A percentile compares a stretch with the other conserved stretches of the same genome.
phyloP scores from a whole-genome alignment of 352 stramenopile species.

The Phytophthora quininea region DNA sequence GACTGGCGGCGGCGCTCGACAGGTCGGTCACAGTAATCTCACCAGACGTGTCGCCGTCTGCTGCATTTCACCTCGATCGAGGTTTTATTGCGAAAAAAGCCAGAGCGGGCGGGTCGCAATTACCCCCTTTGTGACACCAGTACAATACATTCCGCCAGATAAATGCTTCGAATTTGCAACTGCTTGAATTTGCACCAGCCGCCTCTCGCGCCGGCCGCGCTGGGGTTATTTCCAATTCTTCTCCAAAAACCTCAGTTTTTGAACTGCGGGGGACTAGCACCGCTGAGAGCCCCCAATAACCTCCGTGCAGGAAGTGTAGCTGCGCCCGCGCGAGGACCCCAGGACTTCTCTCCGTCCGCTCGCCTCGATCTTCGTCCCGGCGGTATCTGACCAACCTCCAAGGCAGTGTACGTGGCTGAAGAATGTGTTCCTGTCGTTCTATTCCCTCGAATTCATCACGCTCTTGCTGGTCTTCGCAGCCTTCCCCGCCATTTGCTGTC shows the following conservation, averaged over 20 bases:
- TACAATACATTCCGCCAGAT: background rate
- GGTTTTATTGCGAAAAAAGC: slow-evolving; percentile 36
- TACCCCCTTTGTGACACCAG: slow-evolving; percentile 21
- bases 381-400: no score
- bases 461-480: slow-evolving; percentile 7
- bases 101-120: slow-evolving; percentile 23
- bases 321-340: no score
- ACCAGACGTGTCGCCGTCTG: slow-evolving; percentile 17
- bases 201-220: background rate
- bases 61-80: slow-evolving; percentile 13
- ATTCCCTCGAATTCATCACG: background rate
- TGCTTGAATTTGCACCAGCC: slow-evolving; percentile 3
- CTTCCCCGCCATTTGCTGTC: slow-evolving; percentile 18
- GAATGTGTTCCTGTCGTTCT: background rate
- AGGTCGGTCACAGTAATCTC: slow-evolving; percentile 17
- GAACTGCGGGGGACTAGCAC: slow-evolving; percentile 32
- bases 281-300: slow-evolving; percentile 15
- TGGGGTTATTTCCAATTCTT: slow-evolving; percentile 48
- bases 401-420: no score
- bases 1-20: background rate
- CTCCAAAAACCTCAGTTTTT: slow-evolving; percentile 40
- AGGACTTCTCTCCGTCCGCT: no score
- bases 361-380: background rate
- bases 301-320: slow-evolving; percentile 17
- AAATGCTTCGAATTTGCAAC: slow-evolving; percentile 4